Conservation (phyloP, 352 stramenopile genomes). For the Aphanomyces stellatus region DNA sequence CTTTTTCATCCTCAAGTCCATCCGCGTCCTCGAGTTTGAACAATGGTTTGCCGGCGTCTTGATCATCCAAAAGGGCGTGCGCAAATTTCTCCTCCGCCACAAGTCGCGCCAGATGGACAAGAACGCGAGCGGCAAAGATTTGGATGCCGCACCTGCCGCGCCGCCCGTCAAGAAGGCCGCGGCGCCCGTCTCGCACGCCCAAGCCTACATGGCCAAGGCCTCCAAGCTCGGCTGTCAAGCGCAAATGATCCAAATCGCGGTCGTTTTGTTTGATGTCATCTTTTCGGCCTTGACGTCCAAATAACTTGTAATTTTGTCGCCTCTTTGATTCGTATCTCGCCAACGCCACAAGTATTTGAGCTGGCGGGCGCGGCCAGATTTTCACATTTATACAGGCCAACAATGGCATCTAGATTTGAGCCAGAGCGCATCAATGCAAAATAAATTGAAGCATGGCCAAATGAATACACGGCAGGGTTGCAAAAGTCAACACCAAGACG, state of each 20-base stretch:
- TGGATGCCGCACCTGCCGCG: slow-evolving; percentile 24
- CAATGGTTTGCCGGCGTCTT: slow-evolving; percentile 71
- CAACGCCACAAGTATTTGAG: no score
- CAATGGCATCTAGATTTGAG: no score
- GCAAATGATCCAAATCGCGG: slow-evolving; percentile 70
- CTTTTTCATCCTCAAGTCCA: slow-evolving; percentile 79
- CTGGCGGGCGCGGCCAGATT: not conserved
- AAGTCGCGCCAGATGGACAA: slow-evolving; percentile 35
- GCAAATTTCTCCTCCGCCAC: slow-evolving; percentile 26
- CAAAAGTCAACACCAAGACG: no score
- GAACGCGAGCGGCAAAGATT: slow-evolving; percentile 35
- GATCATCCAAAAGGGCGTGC: slow-evolving; percentile 62
- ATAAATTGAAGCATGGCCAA: no score
- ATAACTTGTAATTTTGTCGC: not conserved
- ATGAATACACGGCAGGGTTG: no score
- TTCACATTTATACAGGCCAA: not conserved
- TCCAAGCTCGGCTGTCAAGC: slow-evolving; percentile 73
- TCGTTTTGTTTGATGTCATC: slow-evolving; percentile 60
- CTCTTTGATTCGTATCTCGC: no score
- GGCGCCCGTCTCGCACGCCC: slow-evolving; percentile 62
- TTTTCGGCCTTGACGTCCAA: not conserved
- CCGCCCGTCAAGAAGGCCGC: not conserved
- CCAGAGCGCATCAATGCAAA: no score
- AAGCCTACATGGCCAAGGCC: slow-evolving; percentile 58
- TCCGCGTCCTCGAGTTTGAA: slow-evolving; percentile 72